Conservation (phyloP, 2,329 filamentous ascomycete species). For the Penicillium sp. region DNA sequence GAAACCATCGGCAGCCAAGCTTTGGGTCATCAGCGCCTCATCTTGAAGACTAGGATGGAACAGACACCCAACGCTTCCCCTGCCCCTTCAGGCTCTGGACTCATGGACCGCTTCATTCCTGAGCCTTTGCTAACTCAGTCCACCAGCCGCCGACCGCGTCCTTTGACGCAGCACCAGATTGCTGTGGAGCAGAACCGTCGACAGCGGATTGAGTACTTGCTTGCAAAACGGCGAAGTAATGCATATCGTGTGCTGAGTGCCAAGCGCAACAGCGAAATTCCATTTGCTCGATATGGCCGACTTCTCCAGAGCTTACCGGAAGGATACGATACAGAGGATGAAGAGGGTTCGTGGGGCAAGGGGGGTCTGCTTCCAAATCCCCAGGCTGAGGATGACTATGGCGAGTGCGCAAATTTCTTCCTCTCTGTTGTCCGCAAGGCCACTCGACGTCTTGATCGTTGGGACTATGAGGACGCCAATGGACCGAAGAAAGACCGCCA, state of each 20-base stretch:
- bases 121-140: conserved; percentile 32
- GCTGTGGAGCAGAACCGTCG: conserved; percentile 51
- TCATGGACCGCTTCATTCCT: conserved; percentile 42
- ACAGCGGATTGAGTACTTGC: conserved; percentile 49
- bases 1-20: conserved; percentile 39
- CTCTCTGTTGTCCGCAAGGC: conserved; percentile 45
- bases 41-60: conserved; percentile 47
- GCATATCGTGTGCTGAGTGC: conserved; percentile 38
- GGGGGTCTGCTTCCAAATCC: conserved; percentile 44
- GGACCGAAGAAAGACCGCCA: conserved; percentile 39
- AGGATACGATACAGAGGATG: conserved; percentile 50
- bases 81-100: conserved; percentile 42
- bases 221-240: conserved; percentile 43
- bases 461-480: conserved; percentile 46
- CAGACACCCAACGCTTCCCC: conserved; percentile 45
- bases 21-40: conserved; percentile 40
- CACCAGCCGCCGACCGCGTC: conserved; percentile 44
- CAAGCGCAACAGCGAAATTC: conserved; percentile 40
- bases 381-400: conserved; percentile 47
- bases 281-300: conserved; percentile 42
- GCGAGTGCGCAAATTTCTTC: conserved; percentile 48
- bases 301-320: conserved; percentile 44
- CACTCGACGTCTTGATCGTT: conserved; percentile 44
- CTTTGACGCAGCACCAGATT: conserved; percentile 51
- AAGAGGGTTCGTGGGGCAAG: conserved; percentile 43